phyloP scores from a whole-genome alignment of 768 basidiomycete genomes.

The Naematelia encephala region DNA sequence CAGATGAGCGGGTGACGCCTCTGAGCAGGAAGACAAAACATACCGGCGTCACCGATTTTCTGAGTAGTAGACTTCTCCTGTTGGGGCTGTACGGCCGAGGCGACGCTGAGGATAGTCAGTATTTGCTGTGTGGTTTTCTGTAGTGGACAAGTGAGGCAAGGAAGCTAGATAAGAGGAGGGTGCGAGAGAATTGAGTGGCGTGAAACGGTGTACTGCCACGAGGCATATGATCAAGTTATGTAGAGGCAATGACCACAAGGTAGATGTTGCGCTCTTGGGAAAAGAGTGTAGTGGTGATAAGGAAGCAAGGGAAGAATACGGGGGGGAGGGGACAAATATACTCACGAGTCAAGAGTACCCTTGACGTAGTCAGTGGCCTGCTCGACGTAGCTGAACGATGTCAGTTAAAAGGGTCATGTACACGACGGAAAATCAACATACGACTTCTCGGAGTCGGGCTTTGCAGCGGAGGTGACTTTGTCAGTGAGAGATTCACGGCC shows the following conservation, averaged over 20 bases:
- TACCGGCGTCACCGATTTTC: constrained; percentile 40
- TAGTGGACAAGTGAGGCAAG: background rate
- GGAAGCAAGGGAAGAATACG: background rate
- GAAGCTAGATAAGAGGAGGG: background rate
- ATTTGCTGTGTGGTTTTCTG: background rate
- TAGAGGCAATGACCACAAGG: no score
- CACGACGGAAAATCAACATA: constrained; percentile 5
- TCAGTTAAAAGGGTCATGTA: background rate
- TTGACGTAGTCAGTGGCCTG: constrained; percentile 34
- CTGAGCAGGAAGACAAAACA: constrained; percentile 1
- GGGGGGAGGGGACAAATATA: no score
- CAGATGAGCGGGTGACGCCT: background rate
- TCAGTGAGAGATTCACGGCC: constrained; percentile 36
- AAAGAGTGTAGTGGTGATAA: no score
- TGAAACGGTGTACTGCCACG: no score
- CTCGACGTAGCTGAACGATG: constrained; percentile 15
- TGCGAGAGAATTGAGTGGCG: no score
- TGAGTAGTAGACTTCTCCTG: constrained; percentile 45
- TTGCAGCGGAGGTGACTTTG: constrained; percentile 36
- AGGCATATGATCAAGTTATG: no score
- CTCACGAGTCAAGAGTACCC: constrained; percentile 36
- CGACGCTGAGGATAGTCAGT: constrained; percentile 16
- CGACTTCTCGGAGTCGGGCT: constrained; percentile 44
- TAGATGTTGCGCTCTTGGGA: no score
- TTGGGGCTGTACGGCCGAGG: constrained; percentile 42